A percentile compares a stretch with the other conserved stretches of the same genome.
Conservation (phyloP, 352 stramenopile species). For the Phytophthora constricta region DNA sequence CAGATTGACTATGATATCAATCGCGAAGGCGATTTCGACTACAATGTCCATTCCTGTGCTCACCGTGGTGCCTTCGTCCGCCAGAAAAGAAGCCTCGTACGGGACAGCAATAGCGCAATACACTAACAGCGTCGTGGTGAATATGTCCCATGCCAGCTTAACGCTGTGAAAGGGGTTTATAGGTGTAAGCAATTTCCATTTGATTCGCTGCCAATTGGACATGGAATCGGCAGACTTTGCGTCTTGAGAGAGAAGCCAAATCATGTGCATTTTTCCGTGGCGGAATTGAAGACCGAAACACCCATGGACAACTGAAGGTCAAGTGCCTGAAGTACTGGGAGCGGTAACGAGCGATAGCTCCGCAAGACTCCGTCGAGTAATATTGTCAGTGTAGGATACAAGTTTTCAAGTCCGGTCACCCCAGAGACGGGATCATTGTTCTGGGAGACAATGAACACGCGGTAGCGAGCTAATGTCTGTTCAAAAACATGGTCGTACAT, state of each 20-base stretch:
- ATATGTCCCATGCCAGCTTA: constrained; percentile 63
- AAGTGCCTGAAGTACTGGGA: constrained; percentile 62
- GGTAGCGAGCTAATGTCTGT: constrained; percentile 72
- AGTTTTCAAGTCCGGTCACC: constrained; percentile 63
- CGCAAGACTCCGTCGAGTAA: constrained; percentile 63
- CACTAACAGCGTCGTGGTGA: constrained; percentile 47
- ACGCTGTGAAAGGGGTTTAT: constrained; percentile 57
- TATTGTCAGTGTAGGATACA: constrained; percentile 73
- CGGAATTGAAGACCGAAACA: constrained; percentile 79
- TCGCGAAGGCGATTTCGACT: constrained; percentile 52
- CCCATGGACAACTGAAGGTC: constrained; percentile 80
- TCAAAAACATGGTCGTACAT: constrained; percentile 76
- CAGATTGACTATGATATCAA: constrained; percentile 70
- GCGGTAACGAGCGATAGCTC: constrained; percentile 69
- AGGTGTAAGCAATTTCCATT: constrained; percentile 35
- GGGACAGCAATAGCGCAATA: constrained; percentile 69
- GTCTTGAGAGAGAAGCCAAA: constrained; percentile 55
- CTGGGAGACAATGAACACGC: constrained; percentile 63
- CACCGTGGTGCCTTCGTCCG: constrained; percentile 27
- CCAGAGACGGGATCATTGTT: constrained; percentile 64
- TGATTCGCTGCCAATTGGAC: constrained; percentile 34
- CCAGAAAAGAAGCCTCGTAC: constrained; percentile 69
- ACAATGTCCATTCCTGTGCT: constrained; percentile 44
- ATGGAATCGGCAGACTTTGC: constrained; percentile 9
- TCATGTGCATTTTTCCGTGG: constrained; percentile 76